Evolutionary conservation across 1,284 basidiomycete species (phyloP), one percentile per base, ranked within the genome.

Genomic region (Apiotrichum gamsii): DNA sequence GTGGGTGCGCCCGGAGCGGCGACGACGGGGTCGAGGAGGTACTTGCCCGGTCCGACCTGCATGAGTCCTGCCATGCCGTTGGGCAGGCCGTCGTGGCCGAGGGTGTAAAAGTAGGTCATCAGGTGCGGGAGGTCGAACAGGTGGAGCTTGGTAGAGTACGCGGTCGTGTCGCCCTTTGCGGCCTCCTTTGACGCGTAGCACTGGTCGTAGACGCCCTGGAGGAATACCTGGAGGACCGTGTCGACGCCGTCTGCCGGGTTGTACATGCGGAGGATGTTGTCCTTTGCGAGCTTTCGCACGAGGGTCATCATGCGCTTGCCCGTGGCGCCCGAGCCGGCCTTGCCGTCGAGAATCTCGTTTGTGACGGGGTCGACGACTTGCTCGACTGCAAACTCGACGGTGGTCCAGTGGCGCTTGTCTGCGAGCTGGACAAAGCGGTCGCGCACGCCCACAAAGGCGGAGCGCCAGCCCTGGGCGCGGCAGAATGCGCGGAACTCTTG

Each of bases 1-100:
- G 40, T 8, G 0, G 51, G 44, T 1, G 51, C 51, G 13, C 14
- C 10, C 2, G 51, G 41, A 10, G 30, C 16, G 8, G 51, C 40
- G 6, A 53, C 47, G 5, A 49, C 36, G 5, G 51, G 51, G 30
- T 53, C 51, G 33, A 53, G 47, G 23, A 53, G 41, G 33, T 45
- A 49, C 11, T 29, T 19, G 14, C 43, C 35, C 11, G 28, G 10
- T 5, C 35, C 37, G 3, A 44, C 41, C 8, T 43, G 43, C 35
- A 53, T 43, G 40, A 53, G 47, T 3, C 44, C 47, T 1, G 39
- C 47, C 2, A 53, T 16, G 24, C 39, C 51, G 29, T 41, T 47
- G 3, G 51, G 51, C 0, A 13, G 31, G 14, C 32, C 47, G 18
- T 25, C 28, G 1, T 33, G 3, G 33, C 24, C 40, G 23, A 41